phyloP scores from a whole-genome alignment of 805 yeast species.

The Maudiozyma bulderi region DNA sequence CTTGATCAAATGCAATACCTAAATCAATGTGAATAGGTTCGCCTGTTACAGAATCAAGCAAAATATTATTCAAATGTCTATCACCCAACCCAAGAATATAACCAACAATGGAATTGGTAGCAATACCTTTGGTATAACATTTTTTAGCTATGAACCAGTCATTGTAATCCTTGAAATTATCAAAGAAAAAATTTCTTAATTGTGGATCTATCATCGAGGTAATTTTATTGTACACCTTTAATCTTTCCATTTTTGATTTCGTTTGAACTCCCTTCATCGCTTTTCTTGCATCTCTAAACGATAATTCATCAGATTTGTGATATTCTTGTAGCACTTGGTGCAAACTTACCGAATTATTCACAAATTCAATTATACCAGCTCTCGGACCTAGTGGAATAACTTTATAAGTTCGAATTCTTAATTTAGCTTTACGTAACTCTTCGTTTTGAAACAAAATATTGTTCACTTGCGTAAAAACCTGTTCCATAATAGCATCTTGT shows the following conservation, averaged over 20 bases:
- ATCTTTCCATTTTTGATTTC: conserved; percentile 35
- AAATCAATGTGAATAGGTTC: conserved; percentile 93
- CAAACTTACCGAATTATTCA: conserved; percentile 61
- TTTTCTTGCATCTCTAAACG: conserved; percentile 49
- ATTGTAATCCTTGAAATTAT: conserved; percentile 54
- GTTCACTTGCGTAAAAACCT: conserved; percentile 84
- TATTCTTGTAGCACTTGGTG: conserved; percentile 56
- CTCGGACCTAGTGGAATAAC: conserved; percentile 84
- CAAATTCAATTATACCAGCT: conserved; percentile 87
- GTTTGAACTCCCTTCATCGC: conserved; percentile 52
- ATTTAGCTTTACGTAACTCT: conserved; percentile 44
- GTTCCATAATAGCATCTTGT: conserved; percentile 97
- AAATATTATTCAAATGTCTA: conserved; percentile 82
- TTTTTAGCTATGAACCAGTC: conserved; percentile 63
- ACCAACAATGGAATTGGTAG: conserved; percentile 80
- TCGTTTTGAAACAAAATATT: conserved; percentile 46
- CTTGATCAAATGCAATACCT: conserved; percentile 96
- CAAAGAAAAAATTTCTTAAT: conserved; percentile 60
- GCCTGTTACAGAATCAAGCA: conserved; percentile 72
- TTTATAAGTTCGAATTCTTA: conserved; percentile 71
- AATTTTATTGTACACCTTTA: conserved; percentile 40
- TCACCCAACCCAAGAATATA: conserved; percentile 88
- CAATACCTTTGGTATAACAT: conserved; percentile 66
- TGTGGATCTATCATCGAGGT: conserved; percentile 50
- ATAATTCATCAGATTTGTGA: conserved; percentile 46